These are phyloP conservation scores for Chaetomium olivaceum DNA, from an alignment of 2,329 filamentous ascomycete species.

Conservation along the genomic window DNA sequence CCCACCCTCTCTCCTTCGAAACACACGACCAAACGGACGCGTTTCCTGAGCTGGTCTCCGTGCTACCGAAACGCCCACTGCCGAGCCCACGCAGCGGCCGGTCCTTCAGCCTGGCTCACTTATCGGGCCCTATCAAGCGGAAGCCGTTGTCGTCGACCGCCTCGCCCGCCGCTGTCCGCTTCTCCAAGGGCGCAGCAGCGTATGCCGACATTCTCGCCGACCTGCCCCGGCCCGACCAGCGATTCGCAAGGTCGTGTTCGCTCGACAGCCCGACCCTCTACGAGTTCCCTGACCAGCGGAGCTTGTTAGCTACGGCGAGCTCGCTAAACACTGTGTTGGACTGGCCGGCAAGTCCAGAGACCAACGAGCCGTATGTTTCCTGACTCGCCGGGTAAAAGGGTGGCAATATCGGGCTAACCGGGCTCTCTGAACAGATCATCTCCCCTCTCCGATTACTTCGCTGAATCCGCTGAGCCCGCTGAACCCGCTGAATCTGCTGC, in stretches of 20 bases:
- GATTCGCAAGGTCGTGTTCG: constrained; percentile 56
- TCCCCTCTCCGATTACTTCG: constrained; percentile 29
- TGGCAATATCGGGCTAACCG: constrained; percentile 31
- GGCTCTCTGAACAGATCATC: constrained; percentile 29
- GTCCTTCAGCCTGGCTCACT: constrained; percentile 37
- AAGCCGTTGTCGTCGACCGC: constrained; percentile 62
- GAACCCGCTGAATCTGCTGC: constrained; percentile 25
- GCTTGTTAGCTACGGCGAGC: constrained; percentile 19
- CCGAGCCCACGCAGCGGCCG: constrained; percentile 37
- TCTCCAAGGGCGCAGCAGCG: constrained; percentile 42
- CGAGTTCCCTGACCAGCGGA: constrained; percentile 49
- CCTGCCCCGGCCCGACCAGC: constrained; percentile 52
- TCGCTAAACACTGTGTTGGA: constrained; percentile 25
- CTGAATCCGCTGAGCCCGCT: constrained; percentile 18
- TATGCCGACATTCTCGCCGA: constrained; percentile 42
- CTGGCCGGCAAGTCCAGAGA: constrained; percentile 29
- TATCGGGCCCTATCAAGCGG: constrained; percentile 51
- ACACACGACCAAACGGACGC: constrained; percentile 32
- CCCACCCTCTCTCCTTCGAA: constrained; percentile 28
- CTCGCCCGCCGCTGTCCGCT: constrained; percentile 52
- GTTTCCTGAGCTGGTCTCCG: constrained; percentile 25
- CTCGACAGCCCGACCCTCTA: constrained; percentile 64
- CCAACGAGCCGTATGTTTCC: constrained; percentile 34
- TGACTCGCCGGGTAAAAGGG: constrained; percentile 28
- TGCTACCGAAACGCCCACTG: constrained; percentile 27